Percentiles rank a stretch among this genome's conserved stretches.
These are phyloP conservation scores for Cercophora samala DNA, from an alignment of 495 filamentous ascomycete species.

Conservation along the genomic window DNA sequence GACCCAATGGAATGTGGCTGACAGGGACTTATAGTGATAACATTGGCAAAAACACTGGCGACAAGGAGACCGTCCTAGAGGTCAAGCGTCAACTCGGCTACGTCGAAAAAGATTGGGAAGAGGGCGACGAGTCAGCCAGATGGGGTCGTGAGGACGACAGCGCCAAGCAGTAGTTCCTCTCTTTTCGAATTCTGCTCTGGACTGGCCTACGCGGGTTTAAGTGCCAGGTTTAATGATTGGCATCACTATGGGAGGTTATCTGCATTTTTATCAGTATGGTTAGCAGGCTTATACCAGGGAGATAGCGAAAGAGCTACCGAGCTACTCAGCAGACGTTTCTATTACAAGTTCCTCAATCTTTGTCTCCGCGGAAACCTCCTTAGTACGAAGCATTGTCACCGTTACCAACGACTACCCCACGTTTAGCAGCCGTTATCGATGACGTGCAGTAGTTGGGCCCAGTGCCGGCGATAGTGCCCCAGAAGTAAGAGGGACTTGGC, in stretches of 20 bases:
- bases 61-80: slow-evolving; percentile 68
- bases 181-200: neutral
- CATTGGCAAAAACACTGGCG: slow-evolving; percentile 92
- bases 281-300: neutral
- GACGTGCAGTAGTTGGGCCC: neutral
- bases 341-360: neutral
- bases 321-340: neutral
- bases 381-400: neutral
- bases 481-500: neutral
- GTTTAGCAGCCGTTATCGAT: slow-evolving; percentile 1
- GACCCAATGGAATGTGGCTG: neutral
- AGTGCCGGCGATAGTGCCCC: neutral
- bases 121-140: slow-evolving; percentile 77
- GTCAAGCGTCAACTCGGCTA: slow-evolving; percentile 88
- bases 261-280: slow-evolving; percentile 2
- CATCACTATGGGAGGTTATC: slow-evolving; percentile 14
- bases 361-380: neutral
- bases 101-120: slow-evolving; percentile 74
- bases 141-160: slow-evolving; percentile 56
- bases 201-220: neutral
- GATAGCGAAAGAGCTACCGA: neutral
- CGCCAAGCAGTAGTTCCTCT: slow-evolving; percentile 15
- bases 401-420: neutral
- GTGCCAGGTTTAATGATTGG: slow-evolving; percentile 1
- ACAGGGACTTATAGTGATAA: slow-evolving; percentile 61